Evolutionary conservation across 2,329 filamentous ascomycete species (phyloP).

Genomic region (Diaporthe vaccinii): DNA sequence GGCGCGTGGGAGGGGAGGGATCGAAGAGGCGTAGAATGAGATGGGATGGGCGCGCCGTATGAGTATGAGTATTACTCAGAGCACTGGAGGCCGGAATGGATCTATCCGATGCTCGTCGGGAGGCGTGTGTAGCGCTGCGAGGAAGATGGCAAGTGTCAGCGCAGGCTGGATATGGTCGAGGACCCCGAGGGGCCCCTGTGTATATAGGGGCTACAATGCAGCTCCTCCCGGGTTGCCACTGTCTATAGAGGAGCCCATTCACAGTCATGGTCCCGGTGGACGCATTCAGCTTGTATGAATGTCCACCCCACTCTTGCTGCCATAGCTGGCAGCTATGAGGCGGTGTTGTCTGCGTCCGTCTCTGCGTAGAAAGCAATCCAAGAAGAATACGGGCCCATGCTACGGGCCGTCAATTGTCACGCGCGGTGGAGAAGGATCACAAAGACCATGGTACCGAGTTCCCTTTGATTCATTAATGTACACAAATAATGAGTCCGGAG

Average conservation of each 20-base stretch:
- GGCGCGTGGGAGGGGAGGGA: not conserved
- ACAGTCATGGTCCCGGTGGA: not conserved
- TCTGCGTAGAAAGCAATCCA: not conserved
- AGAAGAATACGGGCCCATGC: not conserved
- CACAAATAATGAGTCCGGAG: conserved; percentile 22
- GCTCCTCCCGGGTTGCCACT: no score
- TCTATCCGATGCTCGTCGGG: not conserved
- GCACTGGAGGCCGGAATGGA: not conserved
- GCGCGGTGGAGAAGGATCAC: not conserved
- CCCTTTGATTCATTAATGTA: conserved; percentile 9
- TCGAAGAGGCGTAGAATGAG: not conserved
- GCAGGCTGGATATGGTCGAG: not conserved
- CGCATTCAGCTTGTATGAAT: not conserved
- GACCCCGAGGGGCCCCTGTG: not conserved
- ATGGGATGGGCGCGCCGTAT: not conserved
- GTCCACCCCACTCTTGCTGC: not conserved
- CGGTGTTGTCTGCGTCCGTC: not conserved
- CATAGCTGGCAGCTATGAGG: not conserved
- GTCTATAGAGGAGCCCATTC: not conserved
- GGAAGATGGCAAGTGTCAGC: not conserved
- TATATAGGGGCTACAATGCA: not conserved
- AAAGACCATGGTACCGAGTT: conserved; percentile 17
- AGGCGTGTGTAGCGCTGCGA: not conserved
- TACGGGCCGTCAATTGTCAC: not conserved
- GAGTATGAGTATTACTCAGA: no score